phyloP scores from a whole-genome alignment of 306 rosid species.

The Prunus dulcis region DNA sequence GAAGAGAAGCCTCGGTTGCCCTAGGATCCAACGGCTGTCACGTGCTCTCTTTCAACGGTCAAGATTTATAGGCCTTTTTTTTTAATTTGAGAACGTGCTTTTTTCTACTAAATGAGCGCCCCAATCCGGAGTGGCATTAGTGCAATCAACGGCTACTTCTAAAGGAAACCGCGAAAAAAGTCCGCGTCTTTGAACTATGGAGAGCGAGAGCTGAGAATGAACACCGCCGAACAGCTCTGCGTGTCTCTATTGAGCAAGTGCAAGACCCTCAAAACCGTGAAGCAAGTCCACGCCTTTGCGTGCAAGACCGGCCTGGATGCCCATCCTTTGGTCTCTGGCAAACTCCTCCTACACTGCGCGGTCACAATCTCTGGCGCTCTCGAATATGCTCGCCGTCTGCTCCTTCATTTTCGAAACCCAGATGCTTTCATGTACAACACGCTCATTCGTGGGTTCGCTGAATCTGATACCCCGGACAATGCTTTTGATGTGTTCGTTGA shows the following conservation, averaged over 20 bases:
- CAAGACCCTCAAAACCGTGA: constrained; percentile 39
- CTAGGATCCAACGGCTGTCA: constrained; percentile 26
- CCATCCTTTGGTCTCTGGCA: constrained; percentile 52
- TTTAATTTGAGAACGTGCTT: not conserved
- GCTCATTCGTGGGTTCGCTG: constrained; percentile 64
- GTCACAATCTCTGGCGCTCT: constrained; percentile 53
- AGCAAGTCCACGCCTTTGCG: constrained; percentile 54
- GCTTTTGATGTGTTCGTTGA: constrained; percentile 49
- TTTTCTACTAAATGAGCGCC: not conserved
- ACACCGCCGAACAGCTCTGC: constrained; percentile 31
- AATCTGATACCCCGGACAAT: constrained; percentile 42
- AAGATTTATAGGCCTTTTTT: not conserved
- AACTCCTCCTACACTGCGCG: constrained; percentile 75
- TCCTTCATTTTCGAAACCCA: constrained; percentile 53
- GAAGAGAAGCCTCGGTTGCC: constrained; percentile 1
- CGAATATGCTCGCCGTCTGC: constrained; percentile 53
- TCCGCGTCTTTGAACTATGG: not conserved
- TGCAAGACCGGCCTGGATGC: constrained; percentile 45
- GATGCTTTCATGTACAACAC: constrained; percentile 88
- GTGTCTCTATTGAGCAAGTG: constrained; percentile 45
- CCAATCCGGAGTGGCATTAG: not conserved
- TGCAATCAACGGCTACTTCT: not conserved
- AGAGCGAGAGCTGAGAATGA: constrained; percentile 23
- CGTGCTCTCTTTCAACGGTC: constrained; percentile 8
- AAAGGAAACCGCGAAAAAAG: not conserved